Evolutionary conservation across 139 green algal species (phyloP).

Genomic region (Pycnococcus provasolii): DNA sequence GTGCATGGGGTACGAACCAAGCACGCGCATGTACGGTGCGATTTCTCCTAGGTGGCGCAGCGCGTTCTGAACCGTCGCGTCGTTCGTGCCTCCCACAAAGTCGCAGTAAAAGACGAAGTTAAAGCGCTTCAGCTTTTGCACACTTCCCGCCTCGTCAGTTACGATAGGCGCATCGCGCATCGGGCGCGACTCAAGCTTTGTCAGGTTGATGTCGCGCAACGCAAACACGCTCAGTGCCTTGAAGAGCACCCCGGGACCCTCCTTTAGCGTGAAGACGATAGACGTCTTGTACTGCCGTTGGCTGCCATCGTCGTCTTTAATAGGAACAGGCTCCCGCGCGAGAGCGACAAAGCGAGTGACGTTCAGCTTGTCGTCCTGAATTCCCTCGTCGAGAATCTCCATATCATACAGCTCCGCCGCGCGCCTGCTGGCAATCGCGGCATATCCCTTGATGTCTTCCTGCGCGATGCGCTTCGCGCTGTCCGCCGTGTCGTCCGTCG

Average conservation of each 20-base stretch:
- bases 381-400: conserved; percentile 55
- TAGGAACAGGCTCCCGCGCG: conserved; percentile 64
- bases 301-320: background rate
- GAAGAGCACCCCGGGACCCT: conserved; percentile 84
- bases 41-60: conserved; percentile 86
- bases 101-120: conserved; percentile 98
- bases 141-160: background rate
- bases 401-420: conserved; percentile 52
- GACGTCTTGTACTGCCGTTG: conserved; percentile 60
- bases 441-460: conserved; percentile 29
- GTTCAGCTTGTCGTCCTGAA: conserved; percentile 69
- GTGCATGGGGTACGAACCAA: conserved; percentile 75
- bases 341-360: conserved; percentile 88
- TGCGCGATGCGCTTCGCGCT: conserved; percentile 56
- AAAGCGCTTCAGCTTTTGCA: conserved; percentile 42
- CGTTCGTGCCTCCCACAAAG: conserved; percentile 69
- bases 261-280: conserved; percentile 70
- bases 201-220: conserved; percentile 90
- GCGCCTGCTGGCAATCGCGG: conserved; percentile 51
- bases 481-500: conserved; percentile 85
- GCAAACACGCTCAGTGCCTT: conserved; percentile 92
- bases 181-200: conserved; percentile 88
- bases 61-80: conserved; percentile 74
- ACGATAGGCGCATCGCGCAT: conserved; percentile 58
- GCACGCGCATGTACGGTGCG: conserved; percentile 78